Base-by-base conservation (phyloP, 225 moss, liverwort and hornwort species). In the Polytrichum formosum region DNA sequence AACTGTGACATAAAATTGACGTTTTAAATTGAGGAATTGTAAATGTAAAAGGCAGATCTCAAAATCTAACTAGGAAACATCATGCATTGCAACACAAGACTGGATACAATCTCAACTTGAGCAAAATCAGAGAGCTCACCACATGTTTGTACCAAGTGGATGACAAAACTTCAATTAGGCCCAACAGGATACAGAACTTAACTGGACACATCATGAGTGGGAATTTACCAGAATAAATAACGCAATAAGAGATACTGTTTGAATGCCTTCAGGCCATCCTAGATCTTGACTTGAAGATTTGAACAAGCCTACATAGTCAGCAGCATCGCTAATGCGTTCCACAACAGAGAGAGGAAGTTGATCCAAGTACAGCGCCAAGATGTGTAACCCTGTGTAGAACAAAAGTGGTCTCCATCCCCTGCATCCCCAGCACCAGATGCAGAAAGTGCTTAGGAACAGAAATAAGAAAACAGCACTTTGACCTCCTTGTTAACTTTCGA, bases 241-340 rank as follows among this genome's bases (percentile, higher is more conserved):
- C 19, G 76, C 73, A 66, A 88, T 61, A 53, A 92, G 73, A 68
- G 92, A 81, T 61, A 68, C 76, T 46, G 72, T 78, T 86, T 92
- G 92, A 72, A 88, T 69, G 72, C 77, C 75, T 73, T 92, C 90
- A 35, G 90, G 83, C 92, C 90, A 92, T 31, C 87, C 86, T 31
- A 90, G 62, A 27, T 73, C 71, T 56, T 59, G 56, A 19, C 71
- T 56, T 55, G 81, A 83, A 22, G 74, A 74, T 76, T 86, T 84
- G 17, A 86, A 92, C 27, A 92, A 80, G 54, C 92, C 92, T 46
- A 92, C 30, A 66, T 92, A 90, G 28, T 78, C 79, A 59, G 81
- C 90, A 63, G 72, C 71, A 61, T 88, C 88, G 54, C 66, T 67
- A 46, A 92, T 26, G 26, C 59, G 72, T 18, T 79, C 69, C 6